These are phyloP conservation scores for Eimeria falciformis DNA, from an alignment of 169 alveolate genomes.

Conservation along the genomic window DNA sequence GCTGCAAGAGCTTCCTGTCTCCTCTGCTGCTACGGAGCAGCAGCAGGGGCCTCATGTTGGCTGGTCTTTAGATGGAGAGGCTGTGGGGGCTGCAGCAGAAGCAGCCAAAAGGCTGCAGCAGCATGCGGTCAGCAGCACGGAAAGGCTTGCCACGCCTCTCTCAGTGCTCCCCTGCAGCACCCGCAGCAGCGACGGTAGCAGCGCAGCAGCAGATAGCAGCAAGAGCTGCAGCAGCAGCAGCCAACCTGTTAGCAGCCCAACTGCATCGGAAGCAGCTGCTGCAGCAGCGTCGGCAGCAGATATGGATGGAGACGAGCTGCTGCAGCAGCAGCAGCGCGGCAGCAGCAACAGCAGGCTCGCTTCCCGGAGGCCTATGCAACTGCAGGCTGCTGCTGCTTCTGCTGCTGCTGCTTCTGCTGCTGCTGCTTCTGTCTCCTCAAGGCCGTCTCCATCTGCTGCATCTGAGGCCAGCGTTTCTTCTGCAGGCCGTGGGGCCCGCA, in stretches of 20 bases:
- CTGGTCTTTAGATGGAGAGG: conserved; percentile 24
- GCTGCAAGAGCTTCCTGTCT: background rate
- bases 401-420: conserved; percentile 50
- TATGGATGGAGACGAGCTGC: background rate
- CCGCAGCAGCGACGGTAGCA: conserved; percentile 55
- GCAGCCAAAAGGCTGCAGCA: conserved; percentile 40
- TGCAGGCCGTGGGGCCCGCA: background rate
- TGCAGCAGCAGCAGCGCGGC: conserved; percentile 35
- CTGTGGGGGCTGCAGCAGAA: conserved; percentile 42
- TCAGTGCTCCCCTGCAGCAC: conserved; percentile 5
- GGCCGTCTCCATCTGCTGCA: conserved; percentile 49
- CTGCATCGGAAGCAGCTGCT: conserved; percentile 20
- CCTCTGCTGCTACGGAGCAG: conserved; percentile 34
- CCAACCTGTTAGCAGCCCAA: conserved; percentile 41
- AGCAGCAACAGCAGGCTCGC: conserved; percentile 50
- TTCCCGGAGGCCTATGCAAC: conserved; percentile 14
- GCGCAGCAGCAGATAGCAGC: conserved; percentile 46
- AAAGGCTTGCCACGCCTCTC: conserved; percentile 4
- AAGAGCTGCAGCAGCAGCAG: conserved; percentile 50
- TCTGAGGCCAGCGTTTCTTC: conserved; percentile 14
- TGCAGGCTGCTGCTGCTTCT: conserved; percentile 18
- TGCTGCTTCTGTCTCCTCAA: background rate
- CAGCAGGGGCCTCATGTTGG: background rate
- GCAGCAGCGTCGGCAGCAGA: conserved; percentile 21
- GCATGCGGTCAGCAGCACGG: background rate